Conservation (phyloP, 352 stramenopile genomes). For the Globisporangium parvum region DNA sequence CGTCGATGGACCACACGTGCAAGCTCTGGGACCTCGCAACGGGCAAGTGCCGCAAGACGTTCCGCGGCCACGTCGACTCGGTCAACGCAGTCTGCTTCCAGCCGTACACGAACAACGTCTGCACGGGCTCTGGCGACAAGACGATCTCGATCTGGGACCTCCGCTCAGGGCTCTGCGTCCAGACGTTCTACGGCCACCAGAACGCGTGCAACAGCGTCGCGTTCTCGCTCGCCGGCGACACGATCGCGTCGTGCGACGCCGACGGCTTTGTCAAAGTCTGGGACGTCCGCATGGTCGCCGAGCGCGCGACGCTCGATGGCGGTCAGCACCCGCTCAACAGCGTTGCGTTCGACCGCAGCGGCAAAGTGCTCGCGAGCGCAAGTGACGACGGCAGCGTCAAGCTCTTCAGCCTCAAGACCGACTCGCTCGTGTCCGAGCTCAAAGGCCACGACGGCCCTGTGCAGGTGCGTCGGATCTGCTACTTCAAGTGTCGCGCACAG, state of each 20-base stretch:
- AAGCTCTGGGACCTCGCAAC: constrained; percentile 91
- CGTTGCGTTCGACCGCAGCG: constrained; percentile 88
- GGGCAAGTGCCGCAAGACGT: constrained; percentile 87
- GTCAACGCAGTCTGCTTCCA: constrained; percentile 93
- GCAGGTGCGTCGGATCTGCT: constrained; percentile 52
- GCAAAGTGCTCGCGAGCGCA: constrained; percentile 73
- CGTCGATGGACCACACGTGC: constrained; percentile 93
- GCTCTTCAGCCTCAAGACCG: constrained; percentile 78
- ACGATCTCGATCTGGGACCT: constrained; percentile 95
- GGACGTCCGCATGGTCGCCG: constrained; percentile 93
- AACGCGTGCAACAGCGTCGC: constrained; percentile 91
- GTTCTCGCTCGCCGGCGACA: constrained; percentile 84
- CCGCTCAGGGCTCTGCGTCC: constrained; percentile 85
- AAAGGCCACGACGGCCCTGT: constrained; percentile 91
- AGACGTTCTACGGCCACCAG: constrained; percentile 95
- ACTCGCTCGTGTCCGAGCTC: constrained; percentile 65
- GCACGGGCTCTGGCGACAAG: constrained; percentile 92
- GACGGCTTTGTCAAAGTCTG: constrained; percentile 94
- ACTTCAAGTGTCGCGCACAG: not conserved
- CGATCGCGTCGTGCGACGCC: constrained; percentile 89
- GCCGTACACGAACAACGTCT: constrained; percentile 91
- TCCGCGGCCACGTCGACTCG: constrained; percentile 93
- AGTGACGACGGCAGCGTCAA: constrained; percentile 91
- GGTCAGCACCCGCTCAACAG: constrained; percentile 89
- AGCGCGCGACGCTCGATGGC: constrained; percentile 81